phyloP scores from a whole-genome alignment of 2,329 filamentous ascomycete species.

The Verticillium longisporum region DNA sequence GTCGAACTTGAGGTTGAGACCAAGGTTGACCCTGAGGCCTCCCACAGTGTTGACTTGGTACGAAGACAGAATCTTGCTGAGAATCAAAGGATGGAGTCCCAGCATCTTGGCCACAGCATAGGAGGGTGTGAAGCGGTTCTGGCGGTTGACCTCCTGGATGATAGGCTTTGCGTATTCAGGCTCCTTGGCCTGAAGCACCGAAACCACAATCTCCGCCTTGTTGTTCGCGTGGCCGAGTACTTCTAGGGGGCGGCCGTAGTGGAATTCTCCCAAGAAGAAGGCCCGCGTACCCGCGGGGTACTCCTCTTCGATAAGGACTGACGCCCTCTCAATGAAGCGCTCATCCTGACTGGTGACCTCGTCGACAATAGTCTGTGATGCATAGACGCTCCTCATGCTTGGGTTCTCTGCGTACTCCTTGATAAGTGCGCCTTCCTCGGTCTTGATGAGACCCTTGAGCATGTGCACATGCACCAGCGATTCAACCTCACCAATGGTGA shows the following conservation, averaged over 20 bases:
- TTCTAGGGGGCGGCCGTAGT: slow-evolving; percentile 85
- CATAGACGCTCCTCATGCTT: slow-evolving; percentile 82
- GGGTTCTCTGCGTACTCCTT: slow-evolving; percentile 88
- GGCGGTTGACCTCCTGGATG: slow-evolving; percentile 61
- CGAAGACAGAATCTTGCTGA: slow-evolving; percentile 94
- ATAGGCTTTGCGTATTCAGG: slow-evolving; percentile 73
- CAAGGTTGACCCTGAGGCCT: slow-evolving; percentile 79
- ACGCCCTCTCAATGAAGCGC: slow-evolving; percentile 83
- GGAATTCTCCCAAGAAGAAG: slow-evolving; percentile 92
- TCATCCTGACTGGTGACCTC: slow-evolving; percentile 85
- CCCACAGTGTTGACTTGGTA: slow-evolving; percentile 76
- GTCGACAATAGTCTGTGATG: slow-evolving; percentile 86
- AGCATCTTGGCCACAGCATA: slow-evolving; percentile 82
- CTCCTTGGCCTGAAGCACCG: slow-evolving; percentile 64
- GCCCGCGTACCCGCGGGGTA: slow-evolving; percentile 77
- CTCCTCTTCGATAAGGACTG: slow-evolving; percentile 85
- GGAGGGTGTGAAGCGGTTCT: slow-evolving; percentile 75
- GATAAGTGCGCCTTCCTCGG: slow-evolving; percentile 80
- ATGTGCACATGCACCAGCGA: slow-evolving; percentile 89
- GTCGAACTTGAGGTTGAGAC: slow-evolving; percentile 95
- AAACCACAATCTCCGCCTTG: slow-evolving; percentile 75
- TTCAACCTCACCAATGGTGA: slow-evolving; percentile 80
- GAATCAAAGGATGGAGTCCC: slow-evolving; percentile 72
- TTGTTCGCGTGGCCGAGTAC: slow-evolving; percentile 67
- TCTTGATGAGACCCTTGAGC: slow-evolving; percentile 85